Evolutionary conservation across 2,329 filamentous ascomycete species (phyloP), one percentile per base, ranked within the genome.

Genomic region (Talaromyces sp.): DNA sequence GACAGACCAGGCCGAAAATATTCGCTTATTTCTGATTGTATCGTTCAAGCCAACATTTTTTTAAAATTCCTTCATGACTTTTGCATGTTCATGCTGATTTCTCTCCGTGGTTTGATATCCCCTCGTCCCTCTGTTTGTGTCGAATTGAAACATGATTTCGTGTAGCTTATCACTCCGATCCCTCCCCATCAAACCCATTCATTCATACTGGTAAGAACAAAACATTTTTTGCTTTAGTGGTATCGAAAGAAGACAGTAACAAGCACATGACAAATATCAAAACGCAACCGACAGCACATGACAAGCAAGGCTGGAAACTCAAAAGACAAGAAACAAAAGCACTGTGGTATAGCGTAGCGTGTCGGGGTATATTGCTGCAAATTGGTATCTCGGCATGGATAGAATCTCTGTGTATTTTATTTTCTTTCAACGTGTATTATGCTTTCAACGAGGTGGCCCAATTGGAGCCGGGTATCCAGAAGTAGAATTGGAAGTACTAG

Each of bases 401-500:
- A 55, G 50, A 55, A 56, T 56, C 28, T 33, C 37, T 57, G 28
- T 51, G 55, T 57, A 43, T 45, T 67, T 69, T 69, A 72, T 52
- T 54, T 59, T 52, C 33, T 67, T 69, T 69, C 72, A 79, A 78
- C 36, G 25, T 50, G 45, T 56, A 48, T 56, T 56, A 56, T 56
- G 43, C 54, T 85, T 56, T 86, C 88, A 93, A 89, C 89, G 89
- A 81, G 88, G 91, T 84, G 89, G 88, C 82, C 89, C 89, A 82
- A 91, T 88, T 66, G 89, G 89, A 81, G 86, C 90, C 83, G 91
- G 89, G 89, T 94, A 94, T 91, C 90, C 90, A 85, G 90, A 93
- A 89, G 88, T 89, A 83, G 91, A 96, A 87, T 96, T 89, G 80
- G 91, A 94, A 80, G 91, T 96, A 71, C 89, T 93, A 74, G 91